Conservation (phyloP, 2,329 filamentous ascomycete species). For the Leptographium flavum region DNA sequence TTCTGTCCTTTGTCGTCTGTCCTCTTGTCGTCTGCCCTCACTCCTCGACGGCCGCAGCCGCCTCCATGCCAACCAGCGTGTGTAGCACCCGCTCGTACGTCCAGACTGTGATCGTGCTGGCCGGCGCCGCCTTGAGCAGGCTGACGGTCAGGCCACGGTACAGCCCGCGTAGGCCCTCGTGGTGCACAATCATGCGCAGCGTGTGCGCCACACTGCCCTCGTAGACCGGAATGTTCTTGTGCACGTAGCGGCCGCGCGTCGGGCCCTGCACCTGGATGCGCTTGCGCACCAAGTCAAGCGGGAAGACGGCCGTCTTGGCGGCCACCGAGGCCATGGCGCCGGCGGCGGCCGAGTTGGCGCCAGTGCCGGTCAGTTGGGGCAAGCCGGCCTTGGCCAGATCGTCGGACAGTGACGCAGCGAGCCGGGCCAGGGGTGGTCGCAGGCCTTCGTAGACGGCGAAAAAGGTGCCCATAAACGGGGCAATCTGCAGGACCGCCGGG, state of each 20-base stretch:
- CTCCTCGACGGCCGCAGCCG: not conserved
- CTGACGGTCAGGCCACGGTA: constrained; percentile 84
- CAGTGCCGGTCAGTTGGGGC: constrained; percentile 46
- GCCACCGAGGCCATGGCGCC: constrained; percentile 67
- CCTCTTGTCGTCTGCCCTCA: not conserved
- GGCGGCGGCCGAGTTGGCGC: constrained; percentile 70
- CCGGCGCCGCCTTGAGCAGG: constrained; percentile 84
- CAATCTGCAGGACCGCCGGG: constrained; percentile 73
- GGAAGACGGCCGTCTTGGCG: constrained; percentile 84
- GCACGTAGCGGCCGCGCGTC: constrained; percentile 62
- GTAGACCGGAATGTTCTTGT: constrained; percentile 81
- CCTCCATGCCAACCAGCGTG: constrained; percentile 32
- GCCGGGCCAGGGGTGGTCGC: constrained; percentile 39
- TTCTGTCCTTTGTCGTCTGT: not conserved
- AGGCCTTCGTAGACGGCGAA: constrained; percentile 79
- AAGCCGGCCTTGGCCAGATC: not conserved
- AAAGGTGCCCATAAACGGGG: constrained; percentile 95
- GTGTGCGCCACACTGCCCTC: constrained; percentile 49
- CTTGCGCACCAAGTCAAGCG: constrained; percentile 84
- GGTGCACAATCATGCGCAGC: constrained; percentile 50
- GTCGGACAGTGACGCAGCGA: too few relatives aligned
- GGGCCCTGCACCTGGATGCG: constrained; percentile 91
- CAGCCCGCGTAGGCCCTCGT: constrained; percentile 65
- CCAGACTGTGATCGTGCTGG: constrained; percentile 87
- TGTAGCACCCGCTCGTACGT: constrained; percentile 71